Evolutionary conservation across 2,329 filamentous ascomycete species (phyloP).

Genomic region (Aspergillus sp.): DNA sequence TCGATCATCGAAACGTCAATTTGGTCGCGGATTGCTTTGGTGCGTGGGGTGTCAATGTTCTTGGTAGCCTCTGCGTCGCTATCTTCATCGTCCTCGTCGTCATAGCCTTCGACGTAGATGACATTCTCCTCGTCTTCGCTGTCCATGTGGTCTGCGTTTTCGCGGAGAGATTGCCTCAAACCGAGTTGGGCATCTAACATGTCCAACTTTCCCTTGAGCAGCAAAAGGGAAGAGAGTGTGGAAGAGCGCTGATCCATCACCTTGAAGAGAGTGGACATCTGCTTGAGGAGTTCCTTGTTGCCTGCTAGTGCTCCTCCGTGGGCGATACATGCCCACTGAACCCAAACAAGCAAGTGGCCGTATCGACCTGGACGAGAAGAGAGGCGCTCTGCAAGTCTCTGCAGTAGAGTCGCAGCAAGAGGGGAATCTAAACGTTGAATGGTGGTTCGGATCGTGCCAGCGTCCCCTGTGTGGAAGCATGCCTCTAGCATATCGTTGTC

Average conservation of each 20-base stretch:
- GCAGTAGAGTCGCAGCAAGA: constrained; percentile 75
- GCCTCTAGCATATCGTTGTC: constrained; percentile 87
- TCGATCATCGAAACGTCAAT: constrained; percentile 44
- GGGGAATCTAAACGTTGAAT: constrained; percentile 86
- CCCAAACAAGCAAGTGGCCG: constrained; percentile 88
- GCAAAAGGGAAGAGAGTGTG: constrained; percentile 76
- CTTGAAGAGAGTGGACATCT: constrained; percentile 75
- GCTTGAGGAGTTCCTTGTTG: constrained; percentile 78
- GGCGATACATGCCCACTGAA: constrained; percentile 89
- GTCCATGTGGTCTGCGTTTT: constrained; percentile 38
- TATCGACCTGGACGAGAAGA: constrained; percentile 85
- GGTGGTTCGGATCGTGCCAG: constrained; percentile 77
- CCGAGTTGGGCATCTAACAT: constrained; percentile 90
- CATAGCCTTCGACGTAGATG: constrained; percentile 84
- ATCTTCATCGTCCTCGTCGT: constrained; percentile 53
- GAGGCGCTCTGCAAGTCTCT: constrained; percentile 81
- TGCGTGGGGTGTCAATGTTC: constrained; percentile 29
- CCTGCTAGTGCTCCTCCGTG: constrained; percentile 89
- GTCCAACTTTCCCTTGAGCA: constrained; percentile 92
- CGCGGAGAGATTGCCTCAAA: constrained; percentile 69
- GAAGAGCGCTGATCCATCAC: constrained; percentile 84
- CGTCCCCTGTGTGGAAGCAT: constrained; percentile 79
- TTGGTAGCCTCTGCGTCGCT: constrained; percentile 31
- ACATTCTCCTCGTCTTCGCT: constrained; percentile 68
- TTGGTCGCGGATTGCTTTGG: constrained; percentile 38